Evolutionary conservation across 169 alveolate genomes (phyloP).

Genomic region (Plasmodium gonderi): DNA sequence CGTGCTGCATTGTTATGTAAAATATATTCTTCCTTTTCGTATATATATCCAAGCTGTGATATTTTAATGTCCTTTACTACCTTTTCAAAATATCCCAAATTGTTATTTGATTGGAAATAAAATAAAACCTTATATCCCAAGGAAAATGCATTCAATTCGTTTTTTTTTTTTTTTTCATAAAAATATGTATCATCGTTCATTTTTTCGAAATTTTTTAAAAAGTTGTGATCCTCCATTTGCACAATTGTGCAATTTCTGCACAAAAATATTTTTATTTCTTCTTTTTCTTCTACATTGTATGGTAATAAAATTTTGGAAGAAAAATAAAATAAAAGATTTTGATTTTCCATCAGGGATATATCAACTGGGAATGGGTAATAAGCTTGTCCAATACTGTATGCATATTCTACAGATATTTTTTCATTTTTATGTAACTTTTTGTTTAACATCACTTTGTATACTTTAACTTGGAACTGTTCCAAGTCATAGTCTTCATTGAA

Average conservation of each 20-base stretch:
- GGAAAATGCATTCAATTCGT: neutral
- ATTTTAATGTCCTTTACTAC: slow-evolving; percentile 43
- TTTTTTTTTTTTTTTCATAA: neutral
- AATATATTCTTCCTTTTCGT: slow-evolving; percentile 66
- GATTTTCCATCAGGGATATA: slow-evolving; percentile 23
- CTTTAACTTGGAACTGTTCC: slow-evolving; percentile 14
- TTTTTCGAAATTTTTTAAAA: slow-evolving; percentile 20
- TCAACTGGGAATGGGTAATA: slow-evolving; percentile 47
- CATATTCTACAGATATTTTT: neutral
- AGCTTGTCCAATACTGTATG: slow-evolving; percentile 44
- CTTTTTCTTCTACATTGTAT: slow-evolving; percentile 35
- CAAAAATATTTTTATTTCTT: slow-evolving; percentile 22
- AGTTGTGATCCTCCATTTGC: slow-evolving; percentile 1
- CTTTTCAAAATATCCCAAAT: slow-evolving; percentile 55
- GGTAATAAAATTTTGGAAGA: slow-evolving; percentile 49
- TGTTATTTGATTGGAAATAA: slow-evolving; percentile 26
- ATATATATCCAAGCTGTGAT: slow-evolving; percentile 54
- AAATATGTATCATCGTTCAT: slow-evolving; percentile 20
- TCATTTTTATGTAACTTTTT: slow-evolving; percentile 15
- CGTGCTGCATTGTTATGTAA: slow-evolving; percentile 41
- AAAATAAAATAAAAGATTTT: slow-evolving; percentile 30
- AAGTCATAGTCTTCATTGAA: slow-evolving; percentile 37
- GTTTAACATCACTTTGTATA: slow-evolving; percentile 19
- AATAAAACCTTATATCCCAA: slow-evolving; percentile 47
- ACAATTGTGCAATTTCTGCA: slow-evolving; percentile 26